Evolutionary conservation across 257 asterid genomes (phyloP).

Genomic region (Solanum pimpinellifolium): DNA sequence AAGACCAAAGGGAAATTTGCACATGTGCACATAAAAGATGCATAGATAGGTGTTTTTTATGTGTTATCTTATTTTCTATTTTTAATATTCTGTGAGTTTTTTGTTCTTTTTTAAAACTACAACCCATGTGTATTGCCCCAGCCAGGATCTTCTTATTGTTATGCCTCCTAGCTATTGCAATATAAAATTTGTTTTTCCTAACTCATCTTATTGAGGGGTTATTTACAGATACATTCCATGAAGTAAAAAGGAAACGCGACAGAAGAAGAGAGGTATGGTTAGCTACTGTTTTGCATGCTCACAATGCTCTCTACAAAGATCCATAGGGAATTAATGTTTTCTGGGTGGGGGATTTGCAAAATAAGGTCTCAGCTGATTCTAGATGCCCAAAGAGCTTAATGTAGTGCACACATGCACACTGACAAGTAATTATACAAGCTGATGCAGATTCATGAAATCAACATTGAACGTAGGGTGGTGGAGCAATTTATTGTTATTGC

Average conservation of each 20-base stretch:
- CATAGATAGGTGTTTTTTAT: not conserved
- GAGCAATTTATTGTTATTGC: not conserved
- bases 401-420: not conserved
- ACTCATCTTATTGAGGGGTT: not conserved
- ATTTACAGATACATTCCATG: slow-evolving; percentile 79
- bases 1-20: not conserved
- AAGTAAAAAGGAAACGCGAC: slow-evolving; percentile 71
- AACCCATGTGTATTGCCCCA: not conserved
- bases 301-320: not conserved
- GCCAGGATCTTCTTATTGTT: not conserved
- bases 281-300: not conserved
- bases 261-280: slow-evolving; percentile 59
- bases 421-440: not conserved
- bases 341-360: not conserved
- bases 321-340: not conserved
- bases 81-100: not conserved
- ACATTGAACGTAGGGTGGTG: not conserved
- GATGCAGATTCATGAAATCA: not conserved
- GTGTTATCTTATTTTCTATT: not conserved
- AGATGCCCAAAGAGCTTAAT: not conserved
- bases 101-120: not conserved
- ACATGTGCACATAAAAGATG: not conserved
- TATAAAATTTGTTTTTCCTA: not conserved
- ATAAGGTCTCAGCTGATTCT: not conserved
- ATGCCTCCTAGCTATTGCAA: not conserved